A percentile compares a stretch with the other conserved stretches of the same genome.
Conservation (phyloP, 169 alveolate genomes). For the Cryptosporidium tyzzeri region DNA sequence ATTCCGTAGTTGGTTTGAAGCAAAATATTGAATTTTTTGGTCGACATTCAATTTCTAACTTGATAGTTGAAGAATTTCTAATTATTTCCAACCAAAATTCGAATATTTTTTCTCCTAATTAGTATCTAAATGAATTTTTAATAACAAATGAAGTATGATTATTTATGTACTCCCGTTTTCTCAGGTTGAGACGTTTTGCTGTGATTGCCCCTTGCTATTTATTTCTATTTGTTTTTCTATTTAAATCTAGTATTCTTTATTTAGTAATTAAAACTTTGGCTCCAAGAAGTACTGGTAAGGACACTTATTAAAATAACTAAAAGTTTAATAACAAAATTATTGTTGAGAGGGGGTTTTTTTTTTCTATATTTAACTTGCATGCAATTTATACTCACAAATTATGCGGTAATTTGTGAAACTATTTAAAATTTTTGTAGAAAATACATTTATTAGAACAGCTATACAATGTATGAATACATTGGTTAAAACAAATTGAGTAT, state of each 20-base stretch:
- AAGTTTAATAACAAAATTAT: no score
- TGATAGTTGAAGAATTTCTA: not conserved
- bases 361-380: not conserved
- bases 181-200: no score
- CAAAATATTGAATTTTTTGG: not conserved
- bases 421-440: no score
- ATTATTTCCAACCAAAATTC: not conserved
- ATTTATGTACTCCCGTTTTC: not conserved
- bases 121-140: not conserved
- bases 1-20: constrained; percentile 9
- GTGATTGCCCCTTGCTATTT: no score
- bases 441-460: no score
- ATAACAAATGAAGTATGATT: not conserved
- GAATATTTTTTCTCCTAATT: not conserved
- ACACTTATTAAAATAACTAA: no score
- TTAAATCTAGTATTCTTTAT: no score
- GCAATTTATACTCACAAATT: not conserved
- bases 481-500: not conserved
- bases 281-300: no score
- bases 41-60: not conserved
- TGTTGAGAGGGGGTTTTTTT: not conserved
- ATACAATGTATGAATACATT: no score
- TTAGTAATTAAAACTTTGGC: no score
- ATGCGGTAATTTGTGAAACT: not conserved
- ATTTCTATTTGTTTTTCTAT: no score